Evolutionary conservation across 1,139 yeast species (phyloP), one percentile per base, ranked within the genome.

Genomic region (Geotrichum citri-aurantii): DNA sequence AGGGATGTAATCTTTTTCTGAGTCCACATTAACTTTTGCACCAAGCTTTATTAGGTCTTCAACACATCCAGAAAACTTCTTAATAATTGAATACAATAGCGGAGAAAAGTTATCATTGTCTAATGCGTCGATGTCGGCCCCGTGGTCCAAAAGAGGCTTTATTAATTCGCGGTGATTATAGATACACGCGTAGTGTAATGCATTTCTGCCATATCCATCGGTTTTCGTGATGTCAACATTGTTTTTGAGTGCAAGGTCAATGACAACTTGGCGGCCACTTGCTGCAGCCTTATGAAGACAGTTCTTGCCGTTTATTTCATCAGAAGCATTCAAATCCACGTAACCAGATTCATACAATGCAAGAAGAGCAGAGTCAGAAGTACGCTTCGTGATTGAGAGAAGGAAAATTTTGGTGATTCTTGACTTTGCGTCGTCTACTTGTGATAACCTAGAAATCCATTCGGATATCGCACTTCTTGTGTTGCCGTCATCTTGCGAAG

Each of bases 111-210:
- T 76, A 64, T 77, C 80, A 60, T 74, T 72, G 62, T 77, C 80
- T 17, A 72, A 67, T 17, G 69, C 70, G 55, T 77, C 68, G 29
- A 75, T 64, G 49, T 72, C 69, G 3, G 75, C 76, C 12, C 73
- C 74, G 5, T 70, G 65, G 23, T 65, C 62, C n/a, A 76, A 63
- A 21, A 77, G 65, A 24, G 67, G 65, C n/a, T 59, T 59, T 42
- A 76, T 64, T 31, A 74, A 65, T 19, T 69, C 70, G 37, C 66
- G 65, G 52, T 73, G 73, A 55, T 74, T 69, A 61, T 73, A 69
- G 21, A 74, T 67, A 6, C 96, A 82, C 1, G 97, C 95, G 70
- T 92, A 90, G 71, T 93, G 98, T 14, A 93, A 74, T 47, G 98
- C 92, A 2, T 86, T 85, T 65, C 95, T 80, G 3, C 96, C 96